Evolutionary conservation across 2,329 filamentous ascomycete species (phyloP), one percentile per base, ranked within the genome.

Genomic region (Aspergillus ochraceoroseus): DNA sequence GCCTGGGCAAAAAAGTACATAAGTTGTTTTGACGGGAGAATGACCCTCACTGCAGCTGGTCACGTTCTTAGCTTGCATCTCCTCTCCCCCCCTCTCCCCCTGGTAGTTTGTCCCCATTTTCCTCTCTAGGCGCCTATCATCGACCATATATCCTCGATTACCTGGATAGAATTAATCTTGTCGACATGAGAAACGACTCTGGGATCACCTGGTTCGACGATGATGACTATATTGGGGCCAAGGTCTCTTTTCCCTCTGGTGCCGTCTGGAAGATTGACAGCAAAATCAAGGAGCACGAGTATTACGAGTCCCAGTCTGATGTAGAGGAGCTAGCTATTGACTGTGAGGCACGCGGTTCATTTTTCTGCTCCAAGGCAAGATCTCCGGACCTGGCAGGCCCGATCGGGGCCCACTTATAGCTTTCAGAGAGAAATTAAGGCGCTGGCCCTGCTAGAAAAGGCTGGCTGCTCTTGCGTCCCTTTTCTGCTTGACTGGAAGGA

Each of bases 131-230:
- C n/a, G n/a, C n/a, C n/a, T n/a, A n/a, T n/a, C n/a, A n/a, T n/a
- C n/a, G n/a, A n/a, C n/a, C n/a, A n/a, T n/a, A n/a, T n/a, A n/a
- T n/a, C n/a, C n/a, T n/a, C n/a, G n/a, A n/a, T n/a, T n/a, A n/a
- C n/a, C n/a, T n/a, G n/a, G n/a, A n/a, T n/a, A n/a, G n/a, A n/a
- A n/a, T n/a, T n/a, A n/a, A n/a, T n/a, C n/a, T n/a, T n/a, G n/a
- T n/a, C n/a, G n/a, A 34, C 32, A 38, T 38, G 27, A 30, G 7
- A 6, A 38, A 30, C 5, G 15, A 27, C 2, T 30, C 35, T 9
- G 14, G 32, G n/a, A 40, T 44, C 19, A 40, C 29, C 11, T 40
- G 36, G 36, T 40, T 44, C 5, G 28, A 40, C 2, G 36, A 44
- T 3, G 22, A 41, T 22, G 32, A 40, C 8, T 36, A 32, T 15